phyloP scores from a whole-genome alignment of 2,329 filamentous ascomycete genomes.

The Fusarium graminum region DNA sequence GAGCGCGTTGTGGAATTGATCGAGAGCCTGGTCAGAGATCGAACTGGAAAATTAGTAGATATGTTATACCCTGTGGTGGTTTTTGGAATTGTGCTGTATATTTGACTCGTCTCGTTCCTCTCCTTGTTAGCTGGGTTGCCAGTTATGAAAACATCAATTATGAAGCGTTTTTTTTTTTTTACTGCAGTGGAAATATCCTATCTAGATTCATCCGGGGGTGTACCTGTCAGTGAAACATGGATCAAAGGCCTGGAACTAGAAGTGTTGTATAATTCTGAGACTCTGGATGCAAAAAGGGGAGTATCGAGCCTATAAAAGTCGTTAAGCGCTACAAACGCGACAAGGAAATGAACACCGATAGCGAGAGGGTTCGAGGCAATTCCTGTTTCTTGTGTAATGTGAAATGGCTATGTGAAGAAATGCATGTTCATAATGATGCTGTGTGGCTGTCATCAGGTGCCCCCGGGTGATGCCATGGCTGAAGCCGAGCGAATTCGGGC shows the following conservation, averaged over 20 bases:
- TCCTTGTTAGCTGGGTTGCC: background rate
- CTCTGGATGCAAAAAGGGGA: background rate
- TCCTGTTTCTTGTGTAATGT: constrained; percentile 29
- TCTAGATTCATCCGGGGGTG: background rate
- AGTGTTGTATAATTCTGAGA: background rate
- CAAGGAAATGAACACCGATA: background rate
- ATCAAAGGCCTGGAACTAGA: background rate
- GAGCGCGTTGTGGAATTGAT: constrained; percentile 27
- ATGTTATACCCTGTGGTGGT: constrained; percentile 30
- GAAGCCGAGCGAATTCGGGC: constrained; percentile 4
- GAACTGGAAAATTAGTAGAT: constrained; percentile 5
- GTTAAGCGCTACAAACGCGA: background rate
- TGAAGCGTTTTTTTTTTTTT: background rate
- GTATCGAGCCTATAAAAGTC: background rate
- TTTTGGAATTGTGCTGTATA: constrained; percentile 2
- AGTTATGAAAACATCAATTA: background rate
- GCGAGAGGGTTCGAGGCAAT: background rate
- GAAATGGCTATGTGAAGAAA: constrained; percentile 1
- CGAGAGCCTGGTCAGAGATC: constrained; percentile 4
- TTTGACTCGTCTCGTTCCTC: background rate
- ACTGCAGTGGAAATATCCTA: background rate
- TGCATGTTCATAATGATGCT: constrained; percentile 33
- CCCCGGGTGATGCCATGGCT: constrained; percentile 5
- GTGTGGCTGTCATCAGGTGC: constrained; percentile 28
- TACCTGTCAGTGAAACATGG: background rate